These are phyloP conservation scores for Chloropicon primus DNA, from an alignment of 139 green algal species.

Conservation along the genomic window DNA sequence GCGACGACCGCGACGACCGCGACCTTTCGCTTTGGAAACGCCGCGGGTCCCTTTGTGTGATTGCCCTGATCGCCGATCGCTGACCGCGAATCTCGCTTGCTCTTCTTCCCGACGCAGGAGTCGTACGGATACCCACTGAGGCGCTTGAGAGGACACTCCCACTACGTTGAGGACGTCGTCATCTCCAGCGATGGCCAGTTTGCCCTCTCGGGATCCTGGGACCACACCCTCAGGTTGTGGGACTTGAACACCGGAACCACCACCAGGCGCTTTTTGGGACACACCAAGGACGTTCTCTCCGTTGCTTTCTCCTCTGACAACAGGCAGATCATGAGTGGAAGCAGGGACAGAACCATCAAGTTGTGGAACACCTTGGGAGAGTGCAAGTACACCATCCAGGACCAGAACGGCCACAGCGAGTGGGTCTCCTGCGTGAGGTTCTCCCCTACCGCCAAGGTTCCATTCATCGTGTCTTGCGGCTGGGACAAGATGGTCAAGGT, in stretches of 20 bases:
- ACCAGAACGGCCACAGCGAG: constrained; percentile 75
- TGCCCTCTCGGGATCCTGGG: constrained; percentile 93
- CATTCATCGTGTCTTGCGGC: constrained; percentile 94
- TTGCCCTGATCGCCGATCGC: too few relatives aligned
- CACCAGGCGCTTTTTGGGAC: constrained; percentile 93
- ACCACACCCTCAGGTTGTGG: constrained; percentile 96
- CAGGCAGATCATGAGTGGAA: constrained; percentile 94
- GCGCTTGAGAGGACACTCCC: constrained; percentile 46
- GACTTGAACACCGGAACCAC: constrained; percentile 93
- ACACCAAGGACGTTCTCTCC: constrained; percentile 90
- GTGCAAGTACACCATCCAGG: constrained; percentile 98
- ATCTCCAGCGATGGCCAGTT: constrained; percentile 98
- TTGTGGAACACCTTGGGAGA: constrained; percentile 98
- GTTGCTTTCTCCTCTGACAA: constrained; percentile 99
- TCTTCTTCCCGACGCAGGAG: not conserved
- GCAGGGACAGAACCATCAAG: constrained; percentile 92
- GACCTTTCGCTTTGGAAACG: too few relatives aligned
- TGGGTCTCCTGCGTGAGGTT: constrained; percentile 98
- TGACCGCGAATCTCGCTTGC: too few relatives aligned
- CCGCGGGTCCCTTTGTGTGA: too few relatives aligned
- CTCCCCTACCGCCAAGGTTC: constrained; percentile 77
- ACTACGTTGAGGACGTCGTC: constrained; percentile 78
- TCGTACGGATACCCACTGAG: constrained; percentile 63
- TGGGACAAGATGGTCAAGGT: constrained; percentile 99
- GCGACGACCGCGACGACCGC: too few relatives aligned